These are phyloP conservation scores for Oxalis stricta DNA, from an alignment of 441 rosid species.

Conservation along the genomic window DNA sequence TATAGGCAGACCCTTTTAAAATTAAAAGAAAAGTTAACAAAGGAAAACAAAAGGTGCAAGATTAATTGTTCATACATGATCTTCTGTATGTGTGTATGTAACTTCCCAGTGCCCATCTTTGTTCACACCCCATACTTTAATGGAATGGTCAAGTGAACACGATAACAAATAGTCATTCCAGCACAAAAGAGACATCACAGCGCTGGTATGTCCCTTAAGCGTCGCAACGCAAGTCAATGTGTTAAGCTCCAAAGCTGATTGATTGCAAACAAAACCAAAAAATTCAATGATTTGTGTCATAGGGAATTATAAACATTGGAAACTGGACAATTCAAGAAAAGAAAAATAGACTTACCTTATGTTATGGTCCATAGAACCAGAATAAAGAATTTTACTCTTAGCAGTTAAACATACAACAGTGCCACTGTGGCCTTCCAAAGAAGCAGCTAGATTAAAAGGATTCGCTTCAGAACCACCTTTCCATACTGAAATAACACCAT, in stretches of 20 bases:
- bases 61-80: constrained; percentile 14
- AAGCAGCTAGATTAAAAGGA: constrained; percentile 19
- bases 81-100: constrained; percentile 3
- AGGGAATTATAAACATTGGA: background rate
- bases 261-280: background rate
- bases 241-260: constrained; percentile 32
- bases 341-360: constrained; percentile 13
- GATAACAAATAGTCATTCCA: constrained; percentile 29
- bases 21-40: background rate
- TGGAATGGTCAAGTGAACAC: constrained; percentile 25
- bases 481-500: constrained; percentile 30
- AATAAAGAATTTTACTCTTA: constrained; percentile 20
- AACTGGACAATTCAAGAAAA: background rate
- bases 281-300: background rate
- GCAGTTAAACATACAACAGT: constrained; percentile 18
- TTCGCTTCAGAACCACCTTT: constrained; percentile 17
- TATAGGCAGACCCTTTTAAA: background rate
- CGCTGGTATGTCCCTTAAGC: constrained; percentile 18
- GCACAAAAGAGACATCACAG: constrained; percentile 26
- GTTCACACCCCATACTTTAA: constrained; percentile 22
- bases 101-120: constrained; percentile 17
- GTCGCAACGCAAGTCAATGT: constrained; percentile 16
- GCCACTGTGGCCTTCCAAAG: constrained; percentile 17
- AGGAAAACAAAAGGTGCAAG: background rate
- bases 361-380: constrained; percentile 27